Evolutionary conservation across 495 filamentous ascomycete species (phyloP).

Genomic region (Xanthoparmelia taractica): DNA sequence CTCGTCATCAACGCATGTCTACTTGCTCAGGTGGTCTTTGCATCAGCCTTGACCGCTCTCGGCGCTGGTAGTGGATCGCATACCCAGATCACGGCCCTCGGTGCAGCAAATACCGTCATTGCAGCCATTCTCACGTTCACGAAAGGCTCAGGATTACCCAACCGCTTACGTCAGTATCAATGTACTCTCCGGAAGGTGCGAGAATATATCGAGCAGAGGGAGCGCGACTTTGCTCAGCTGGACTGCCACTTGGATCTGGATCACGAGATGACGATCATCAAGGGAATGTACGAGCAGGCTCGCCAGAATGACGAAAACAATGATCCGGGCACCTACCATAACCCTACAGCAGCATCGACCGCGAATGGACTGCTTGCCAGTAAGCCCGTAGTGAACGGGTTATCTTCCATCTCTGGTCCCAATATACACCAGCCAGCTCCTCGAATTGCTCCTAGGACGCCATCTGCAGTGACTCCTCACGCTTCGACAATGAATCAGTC

Average conservation of each 20-base stretch:
- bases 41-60: conserved; percentile 53
- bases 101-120: conserved; percentile 57
- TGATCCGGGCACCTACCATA: conserved; percentile 22
- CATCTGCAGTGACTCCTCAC: background rate
- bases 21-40: conserved; percentile 52
- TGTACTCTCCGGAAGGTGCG: conserved; percentile 54
- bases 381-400: background rate
- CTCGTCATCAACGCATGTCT: conserved; percentile 51
- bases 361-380: conserved; percentile 1
- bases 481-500: background rate
- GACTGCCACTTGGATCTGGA: conserved; percentile 16
- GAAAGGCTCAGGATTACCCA: conserved; percentile 54
- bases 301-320: conserved; percentile 21
- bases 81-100: conserved; percentile 50
- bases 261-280: conserved; percentile 12
- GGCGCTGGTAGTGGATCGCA: conserved; percentile 52
- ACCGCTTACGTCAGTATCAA: conserved; percentile 48
- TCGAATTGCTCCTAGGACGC: background rate
- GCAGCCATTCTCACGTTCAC: conserved; percentile 57
- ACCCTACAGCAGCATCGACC: conserved; percentile 1
- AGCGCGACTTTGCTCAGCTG: conserved; percentile 31
- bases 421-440: background rate
- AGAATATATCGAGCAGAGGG: conserved; percentile 59
- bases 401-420: background rate
- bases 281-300: conserved; percentile 20